Evolutionary conservation across 1,284 basidiomycete species (phyloP).

Genomic region (Hemileia vastatrix): DNA sequence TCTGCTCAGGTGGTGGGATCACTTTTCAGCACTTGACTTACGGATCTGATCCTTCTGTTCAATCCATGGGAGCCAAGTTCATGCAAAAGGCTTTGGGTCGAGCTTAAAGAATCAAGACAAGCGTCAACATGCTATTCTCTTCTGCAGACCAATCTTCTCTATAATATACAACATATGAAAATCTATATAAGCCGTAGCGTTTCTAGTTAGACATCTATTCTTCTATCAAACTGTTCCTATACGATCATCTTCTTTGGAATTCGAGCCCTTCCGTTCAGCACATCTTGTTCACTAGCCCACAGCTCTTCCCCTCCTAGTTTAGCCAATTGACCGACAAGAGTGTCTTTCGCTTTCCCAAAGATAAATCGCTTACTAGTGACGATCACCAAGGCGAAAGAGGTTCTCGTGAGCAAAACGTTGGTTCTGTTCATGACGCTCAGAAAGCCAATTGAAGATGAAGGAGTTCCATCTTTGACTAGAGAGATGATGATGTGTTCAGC

Average conservation of each 20-base stretch:
- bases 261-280: background rate
- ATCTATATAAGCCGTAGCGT: no score
- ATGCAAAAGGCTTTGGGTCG: no score
- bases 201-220: no score
- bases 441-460: constrained; percentile 2
- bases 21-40: no score
- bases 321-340: background rate
- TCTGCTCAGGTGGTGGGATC: no score
- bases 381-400: background rate
- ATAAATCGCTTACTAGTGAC: background rate
- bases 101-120: no score
- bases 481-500: constrained; percentile 12
- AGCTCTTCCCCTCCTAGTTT: background rate
- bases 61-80: no score
- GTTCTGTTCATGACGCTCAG: constrained; percentile 10
- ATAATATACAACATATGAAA: no score
- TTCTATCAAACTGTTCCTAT: no score
- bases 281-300: background rate
- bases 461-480: constrained; percentile 10
- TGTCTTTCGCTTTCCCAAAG: background rate
- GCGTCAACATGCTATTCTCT: no score
- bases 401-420: constrained; percentile 16
- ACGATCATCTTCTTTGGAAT: background rate
- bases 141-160: no score
- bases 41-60: no score